Conservation (phyloP, 306 rosid species). For the Prunus davidiana region DNA sequence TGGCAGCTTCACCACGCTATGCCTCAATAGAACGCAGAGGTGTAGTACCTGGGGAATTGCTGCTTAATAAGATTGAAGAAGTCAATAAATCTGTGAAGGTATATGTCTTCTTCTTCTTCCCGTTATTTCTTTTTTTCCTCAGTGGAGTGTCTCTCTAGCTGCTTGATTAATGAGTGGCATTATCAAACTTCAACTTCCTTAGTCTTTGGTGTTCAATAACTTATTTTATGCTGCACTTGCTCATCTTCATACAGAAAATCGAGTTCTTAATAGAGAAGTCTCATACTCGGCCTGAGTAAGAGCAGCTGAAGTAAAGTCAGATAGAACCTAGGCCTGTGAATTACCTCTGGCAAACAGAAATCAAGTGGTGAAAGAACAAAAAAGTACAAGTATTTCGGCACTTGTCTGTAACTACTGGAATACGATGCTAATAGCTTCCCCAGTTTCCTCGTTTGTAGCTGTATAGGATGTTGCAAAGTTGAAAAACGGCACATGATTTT, state of each 20-base stretch:
- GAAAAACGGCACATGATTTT: neutral
- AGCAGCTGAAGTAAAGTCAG: constrained; percentile 26
- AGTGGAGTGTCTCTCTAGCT: neutral
- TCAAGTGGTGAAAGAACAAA: constrained; percentile 3
- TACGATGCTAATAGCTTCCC: neutral
- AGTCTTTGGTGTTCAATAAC: neutral
- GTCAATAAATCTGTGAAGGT: constrained; percentile 85
- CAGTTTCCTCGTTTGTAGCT: neutral
- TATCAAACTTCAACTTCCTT: neutral
- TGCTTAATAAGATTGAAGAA: constrained; percentile 79
- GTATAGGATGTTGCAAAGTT: neutral
- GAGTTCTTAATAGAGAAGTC: constrained; percentile 63
- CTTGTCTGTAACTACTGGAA: constrained; percentile 16
- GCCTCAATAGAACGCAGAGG: constrained; percentile 48
- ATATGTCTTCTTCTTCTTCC: constrained; percentile 11
- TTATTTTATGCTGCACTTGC: neutral
- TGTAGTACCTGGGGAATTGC: constrained; percentile 43
- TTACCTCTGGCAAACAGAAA: neutral
- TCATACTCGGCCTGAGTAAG: constrained; percentile 23
- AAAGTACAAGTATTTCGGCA: neutral
- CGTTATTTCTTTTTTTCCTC: neutral
- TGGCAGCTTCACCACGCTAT: constrained; percentile 46
- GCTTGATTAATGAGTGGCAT: neutral
- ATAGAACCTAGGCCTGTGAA: neutral
- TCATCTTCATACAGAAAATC: constrained; percentile 49